Percentiles rank a stretch among this genome's conserved stretches.
Evolutionary conservation across 2,329 filamentous ascomycete species (phyloP).

Genomic region (Trichoderma aggressivum): DNA sequence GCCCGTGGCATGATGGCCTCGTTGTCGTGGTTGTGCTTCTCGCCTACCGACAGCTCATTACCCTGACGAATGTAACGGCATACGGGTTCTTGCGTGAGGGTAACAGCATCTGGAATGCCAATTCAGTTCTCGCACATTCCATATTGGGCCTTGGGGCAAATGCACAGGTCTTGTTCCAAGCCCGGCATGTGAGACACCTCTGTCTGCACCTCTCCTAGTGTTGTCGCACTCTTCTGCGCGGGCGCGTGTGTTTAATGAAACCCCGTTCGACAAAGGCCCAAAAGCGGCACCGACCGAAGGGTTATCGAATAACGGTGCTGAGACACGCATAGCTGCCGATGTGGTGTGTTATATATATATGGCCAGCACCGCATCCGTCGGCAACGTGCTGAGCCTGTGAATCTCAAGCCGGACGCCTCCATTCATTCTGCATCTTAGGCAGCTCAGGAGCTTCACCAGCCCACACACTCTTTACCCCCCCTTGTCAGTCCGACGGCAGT

Average conservation of each 20-base stretch:
- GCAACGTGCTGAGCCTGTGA: slow-evolving; percentile 8
- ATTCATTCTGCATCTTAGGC: slow-evolving; percentile 8
- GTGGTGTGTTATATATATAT: slow-evolving; percentile 9
- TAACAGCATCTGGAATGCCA: slow-evolving; percentile 9
- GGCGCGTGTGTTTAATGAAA: slow-evolving; percentile 5
- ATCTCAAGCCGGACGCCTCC: slow-evolving; percentile 13
- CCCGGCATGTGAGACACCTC: slow-evolving; percentile 8
- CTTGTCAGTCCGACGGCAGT: neutral
- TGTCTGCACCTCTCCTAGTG: slow-evolving; percentile 1
- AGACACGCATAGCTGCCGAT: slow-evolving; percentile 14
- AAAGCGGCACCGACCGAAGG: slow-evolving; percentile 16
- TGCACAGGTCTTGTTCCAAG: neutral
- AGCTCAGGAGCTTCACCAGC: neutral
- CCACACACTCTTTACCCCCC: slow-evolving; percentile 4
- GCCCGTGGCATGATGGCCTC: neutral
- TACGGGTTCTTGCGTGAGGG: slow-evolving; percentile 6
- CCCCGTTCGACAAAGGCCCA: slow-evolving; percentile 11
- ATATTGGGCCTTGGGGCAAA: neutral
- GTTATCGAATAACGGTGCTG: slow-evolving; percentile 11
- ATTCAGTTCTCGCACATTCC: slow-evolving; percentile 16
- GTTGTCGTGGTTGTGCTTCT: neutral
- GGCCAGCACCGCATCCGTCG: slow-evolving; percentile 8
- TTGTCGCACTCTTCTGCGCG: slow-evolving; percentile 11
- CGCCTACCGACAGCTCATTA: slow-evolving; percentile 7
- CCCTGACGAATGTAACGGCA: slow-evolving; percentile 10